phyloP scores from a whole-genome alignment of 768 basidiomycete species.

The Calocybe gangraenosa region DNA sequence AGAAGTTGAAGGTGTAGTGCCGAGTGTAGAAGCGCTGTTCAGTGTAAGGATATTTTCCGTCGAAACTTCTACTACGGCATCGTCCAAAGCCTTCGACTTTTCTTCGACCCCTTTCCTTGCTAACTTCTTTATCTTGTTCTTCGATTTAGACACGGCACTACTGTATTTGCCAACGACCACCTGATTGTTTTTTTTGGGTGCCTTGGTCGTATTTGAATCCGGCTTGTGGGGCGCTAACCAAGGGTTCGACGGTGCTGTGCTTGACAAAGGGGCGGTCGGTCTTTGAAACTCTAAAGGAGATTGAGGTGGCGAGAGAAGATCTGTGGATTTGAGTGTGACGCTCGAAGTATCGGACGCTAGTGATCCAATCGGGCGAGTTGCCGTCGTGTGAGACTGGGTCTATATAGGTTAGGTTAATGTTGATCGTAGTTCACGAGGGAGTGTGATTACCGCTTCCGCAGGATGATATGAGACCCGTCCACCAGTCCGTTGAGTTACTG shows the following conservation, averaged over 20 bases:
- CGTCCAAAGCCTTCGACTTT: slow-evolving; percentile 59
- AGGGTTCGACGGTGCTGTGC: slow-evolving; percentile 54
- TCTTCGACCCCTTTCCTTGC: slow-evolving; percentile 52
- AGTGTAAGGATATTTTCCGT: slow-evolving; percentile 45
- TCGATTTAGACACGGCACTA: slow-evolving; percentile 56
- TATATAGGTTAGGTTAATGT: slow-evolving; percentile 7
- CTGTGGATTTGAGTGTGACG: slow-evolving; percentile 61
- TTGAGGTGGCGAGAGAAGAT: slow-evolving; percentile 39
- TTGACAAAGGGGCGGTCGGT: slow-evolving; percentile 11
- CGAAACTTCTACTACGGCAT: slow-evolving; percentile 78
- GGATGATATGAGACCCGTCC: slow-evolving; percentile 66
- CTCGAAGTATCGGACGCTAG: slow-evolving; percentile 58
- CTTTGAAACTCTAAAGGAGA: slow-evolving; percentile 18
- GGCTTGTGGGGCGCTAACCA: slow-evolving; percentile 58
- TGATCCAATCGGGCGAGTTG: slow-evolving; percentile 22
- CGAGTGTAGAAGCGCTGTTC: slow-evolving; percentile 25
- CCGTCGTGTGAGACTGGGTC: slow-evolving; percentile 12
- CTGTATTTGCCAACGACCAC: slow-evolving; percentile 68
- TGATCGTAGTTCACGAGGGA: neutral
- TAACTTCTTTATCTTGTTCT: slow-evolving; percentile 70
- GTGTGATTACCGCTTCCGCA: slow-evolving; percentile 12
- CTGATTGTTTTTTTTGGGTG: slow-evolving; percentile 69
- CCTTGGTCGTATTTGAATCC: slow-evolving; percentile 30
- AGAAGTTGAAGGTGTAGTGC: slow-evolving; percentile 28
- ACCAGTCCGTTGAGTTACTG: slow-evolving; percentile 53